Conservation (phyloP, 2,329 filamentous ascomycete species). For the Bipolaris sorokiniana region DNA sequence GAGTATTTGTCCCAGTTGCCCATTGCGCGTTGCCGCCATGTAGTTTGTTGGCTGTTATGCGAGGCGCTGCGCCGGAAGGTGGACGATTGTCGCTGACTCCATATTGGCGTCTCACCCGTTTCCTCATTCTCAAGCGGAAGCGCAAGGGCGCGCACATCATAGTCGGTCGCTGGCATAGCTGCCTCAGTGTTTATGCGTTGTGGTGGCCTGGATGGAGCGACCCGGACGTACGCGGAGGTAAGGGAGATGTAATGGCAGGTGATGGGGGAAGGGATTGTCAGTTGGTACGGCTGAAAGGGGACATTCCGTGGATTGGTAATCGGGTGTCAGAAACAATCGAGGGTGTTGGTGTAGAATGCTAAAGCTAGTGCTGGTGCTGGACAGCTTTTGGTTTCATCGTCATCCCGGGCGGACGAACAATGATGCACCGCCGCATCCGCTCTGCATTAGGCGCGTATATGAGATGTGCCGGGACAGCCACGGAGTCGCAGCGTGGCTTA, state of each 20-base stretch:
- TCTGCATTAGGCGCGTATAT: slow-evolving; percentile 16
- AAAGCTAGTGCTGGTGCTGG: slow-evolving; percentile 19
- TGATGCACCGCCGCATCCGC: slow-evolving; percentile 19
- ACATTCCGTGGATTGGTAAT: slow-evolving; percentile 17
- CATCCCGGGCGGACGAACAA: slow-evolving; percentile 22
- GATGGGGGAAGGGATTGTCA: slow-evolving; percentile 6
- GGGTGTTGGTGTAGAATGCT: slow-evolving; percentile 19
- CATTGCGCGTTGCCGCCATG: slow-evolving; percentile 51
- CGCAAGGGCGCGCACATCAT: slow-evolving; percentile 61
- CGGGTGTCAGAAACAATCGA: not conserved
- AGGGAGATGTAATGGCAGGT: not conserved
- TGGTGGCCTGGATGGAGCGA: slow-evolving; percentile 15
- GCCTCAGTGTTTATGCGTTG: slow-evolving; percentile 1
- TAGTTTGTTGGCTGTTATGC: slow-evolving; percentile 34
- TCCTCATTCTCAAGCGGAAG: slow-evolving; percentile 58
- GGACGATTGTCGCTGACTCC: slow-evolving; percentile 54
- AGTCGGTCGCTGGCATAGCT: slow-evolving; percentile 53
- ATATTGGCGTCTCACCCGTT: slow-evolving; percentile 57
- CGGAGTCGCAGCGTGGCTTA: not conserved
- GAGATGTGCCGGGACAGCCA: not conserved
- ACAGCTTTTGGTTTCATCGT: slow-evolving; percentile 30
- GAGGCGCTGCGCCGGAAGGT: slow-evolving; percentile 50
- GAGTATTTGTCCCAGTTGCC: slow-evolving; percentile 54
- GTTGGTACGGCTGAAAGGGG: slow-evolving; percentile 5
- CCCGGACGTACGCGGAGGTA: slow-evolving; percentile 19